Percentiles rank a stretch among this genome's conserved stretches.
These are phyloP conservation scores for Trichoderma parareesei DNA, from an alignment of 495 filamentous ascomycete genomes.

Conservation along the genomic window DNA sequence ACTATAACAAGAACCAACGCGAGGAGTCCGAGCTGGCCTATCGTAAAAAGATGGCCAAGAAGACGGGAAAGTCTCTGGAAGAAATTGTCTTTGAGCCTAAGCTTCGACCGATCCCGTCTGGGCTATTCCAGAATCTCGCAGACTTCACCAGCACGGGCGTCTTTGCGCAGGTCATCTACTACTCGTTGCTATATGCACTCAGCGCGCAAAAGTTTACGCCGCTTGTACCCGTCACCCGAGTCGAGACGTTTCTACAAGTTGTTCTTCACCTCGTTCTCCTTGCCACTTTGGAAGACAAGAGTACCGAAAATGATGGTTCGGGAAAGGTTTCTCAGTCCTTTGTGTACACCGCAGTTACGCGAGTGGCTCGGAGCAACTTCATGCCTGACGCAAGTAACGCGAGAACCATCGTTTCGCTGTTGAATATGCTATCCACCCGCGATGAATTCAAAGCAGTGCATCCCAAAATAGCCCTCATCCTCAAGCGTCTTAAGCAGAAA, in stretches of 20 bases:
- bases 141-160: conserved; percentile 72
- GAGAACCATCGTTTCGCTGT: conserved; percentile 64
- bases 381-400: conserved; percentile 36
- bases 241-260: conserved; percentile 88
- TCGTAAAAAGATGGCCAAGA: conserved; percentile 76
- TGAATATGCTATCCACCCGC: conserved; percentile 66
- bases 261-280: conserved; percentile 79
- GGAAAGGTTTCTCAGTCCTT: conserved; percentile 48
- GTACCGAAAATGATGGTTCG: conserved; percentile 47
- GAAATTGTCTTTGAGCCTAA: conserved; percentile 94
- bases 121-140: conserved; percentile 65
- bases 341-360: conserved; percentile 56
- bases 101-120: conserved; percentile 65
- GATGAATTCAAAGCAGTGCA: conserved; percentile 71
- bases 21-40: conserved; percentile 91
- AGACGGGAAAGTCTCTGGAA: conserved; percentile 66
- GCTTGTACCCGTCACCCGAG: conserved; percentile 64
- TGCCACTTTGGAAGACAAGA: conserved; percentile 72
- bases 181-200: conserved; percentile 71
- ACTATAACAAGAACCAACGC: conserved; percentile 94
- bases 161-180: conserved; percentile 87
- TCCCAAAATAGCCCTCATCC: conserved; percentile 73
- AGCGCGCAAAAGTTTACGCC: conserved; percentile 56
- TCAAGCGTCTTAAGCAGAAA: conserved; percentile 83
- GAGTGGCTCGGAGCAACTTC: conserved; percentile 47